Evolutionary conservation across 805 yeast genomes (phyloP).

Genomic region (Millerago galiae): DNA sequence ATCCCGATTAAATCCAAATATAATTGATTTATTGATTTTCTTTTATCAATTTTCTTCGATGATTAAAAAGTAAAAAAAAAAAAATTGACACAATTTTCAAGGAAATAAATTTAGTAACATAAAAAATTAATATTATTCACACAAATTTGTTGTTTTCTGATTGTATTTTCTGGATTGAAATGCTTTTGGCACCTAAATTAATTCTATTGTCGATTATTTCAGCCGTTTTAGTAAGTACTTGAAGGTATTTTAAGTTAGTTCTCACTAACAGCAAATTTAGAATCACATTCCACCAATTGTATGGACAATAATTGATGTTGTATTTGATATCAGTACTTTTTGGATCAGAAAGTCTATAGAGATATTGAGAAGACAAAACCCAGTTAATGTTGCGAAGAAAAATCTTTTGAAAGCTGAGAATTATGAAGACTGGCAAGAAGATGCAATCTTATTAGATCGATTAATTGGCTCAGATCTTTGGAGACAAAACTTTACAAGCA

Average conservation of each 20-base stretch:
- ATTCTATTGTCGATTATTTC: conserved; percentile 14
- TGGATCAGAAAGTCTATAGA: conserved; percentile 29
- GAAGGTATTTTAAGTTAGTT: background rate
- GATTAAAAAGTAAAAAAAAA: background rate
- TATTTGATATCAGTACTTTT: conserved; percentile 35
- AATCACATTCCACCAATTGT: conserved; percentile 37
- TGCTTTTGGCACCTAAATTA: conserved; percentile 11
- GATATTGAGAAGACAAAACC: conserved; percentile 30
- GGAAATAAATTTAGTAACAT: no score
- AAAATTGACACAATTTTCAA: background rate
- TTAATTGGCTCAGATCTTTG: conserved; percentile 51
- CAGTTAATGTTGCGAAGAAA: conserved; percentile 41
- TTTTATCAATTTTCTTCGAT: background rate
- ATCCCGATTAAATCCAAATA: background rate
- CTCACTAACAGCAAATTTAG: conserved; percentile 4
- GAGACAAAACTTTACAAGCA: conserved; percentile 80
- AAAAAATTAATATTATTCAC: no score
- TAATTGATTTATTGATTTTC: no score
- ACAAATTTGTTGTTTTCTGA: no score
- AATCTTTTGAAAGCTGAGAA: conserved; percentile 45
- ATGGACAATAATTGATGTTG: conserved; percentile 34
- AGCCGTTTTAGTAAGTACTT: conserved; percentile 15
- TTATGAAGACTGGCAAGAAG: conserved; percentile 66
- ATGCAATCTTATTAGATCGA: conserved; percentile 42
- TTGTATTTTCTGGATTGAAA: background rate